Evolutionary conservation across 139 green algal species (phyloP).

Genomic region (Coccomyxa sp.): DNA sequence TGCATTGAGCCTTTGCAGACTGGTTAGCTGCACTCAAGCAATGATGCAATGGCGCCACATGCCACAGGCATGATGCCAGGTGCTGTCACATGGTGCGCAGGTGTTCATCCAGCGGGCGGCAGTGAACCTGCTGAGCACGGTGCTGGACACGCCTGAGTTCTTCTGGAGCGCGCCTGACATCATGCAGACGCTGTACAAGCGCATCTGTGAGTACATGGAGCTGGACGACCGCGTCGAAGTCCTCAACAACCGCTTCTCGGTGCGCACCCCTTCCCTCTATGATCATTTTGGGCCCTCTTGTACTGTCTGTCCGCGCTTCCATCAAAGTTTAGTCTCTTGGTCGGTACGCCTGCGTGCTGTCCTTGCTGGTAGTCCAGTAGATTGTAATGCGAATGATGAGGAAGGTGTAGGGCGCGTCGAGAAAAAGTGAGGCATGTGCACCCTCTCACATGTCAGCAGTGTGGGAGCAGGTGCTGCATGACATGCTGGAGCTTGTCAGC

Average conservation of each 20-base stretch:
- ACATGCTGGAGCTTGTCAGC: slow-evolving; percentile 69
- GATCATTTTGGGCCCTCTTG: background rate
- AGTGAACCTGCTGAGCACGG: slow-evolving; percentile 62
- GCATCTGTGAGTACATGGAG: slow-evolving; percentile 70
- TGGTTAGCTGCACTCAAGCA: background rate
- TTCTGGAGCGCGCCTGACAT: slow-evolving; percentile 72
- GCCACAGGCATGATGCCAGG: no score
- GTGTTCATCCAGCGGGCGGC: slow-evolving; percentile 72
- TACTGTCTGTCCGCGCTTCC: no score
- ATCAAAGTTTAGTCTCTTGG: background rate
- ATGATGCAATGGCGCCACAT: no score
- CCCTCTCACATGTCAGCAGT: background rate
- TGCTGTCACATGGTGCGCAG: slow-evolving; percentile 1
- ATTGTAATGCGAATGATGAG: no score
- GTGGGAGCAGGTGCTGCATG: slow-evolving; percentile 43
- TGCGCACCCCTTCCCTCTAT: background rate
- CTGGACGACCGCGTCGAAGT: slow-evolving; percentile 55
- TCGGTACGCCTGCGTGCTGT: background rate
- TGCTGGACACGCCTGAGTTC: slow-evolving; percentile 67
- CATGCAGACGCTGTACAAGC: slow-evolving; percentile 68
- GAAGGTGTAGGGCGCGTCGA: background rate
- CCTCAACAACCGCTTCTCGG: slow-evolving; percentile 46
- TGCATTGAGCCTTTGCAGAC: background rate
- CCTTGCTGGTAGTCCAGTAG: background rate
- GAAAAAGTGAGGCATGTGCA: background rate